These are phyloP conservation scores for Alternaria hordeiaustralica DNA, from an alignment of 2,329 filamentous ascomycete genomes.

Conservation along the genomic window DNA sequence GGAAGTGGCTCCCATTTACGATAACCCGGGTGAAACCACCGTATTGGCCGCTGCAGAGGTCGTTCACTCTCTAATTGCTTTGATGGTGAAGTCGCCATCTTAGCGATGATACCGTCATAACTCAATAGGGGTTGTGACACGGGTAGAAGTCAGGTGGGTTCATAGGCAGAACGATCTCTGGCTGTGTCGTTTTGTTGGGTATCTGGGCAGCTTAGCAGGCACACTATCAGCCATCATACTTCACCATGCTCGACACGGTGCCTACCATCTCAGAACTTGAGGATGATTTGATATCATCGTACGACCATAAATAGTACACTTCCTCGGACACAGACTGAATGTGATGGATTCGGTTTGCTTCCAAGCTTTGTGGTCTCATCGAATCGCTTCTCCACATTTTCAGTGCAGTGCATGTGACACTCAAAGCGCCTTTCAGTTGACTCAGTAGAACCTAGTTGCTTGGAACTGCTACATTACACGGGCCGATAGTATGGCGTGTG, in stretches of 20 bases:
- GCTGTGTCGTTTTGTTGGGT: not conserved
- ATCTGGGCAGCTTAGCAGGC: not conserved
- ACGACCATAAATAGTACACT: not conserved
- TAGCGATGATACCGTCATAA: slow-evolving; percentile 1
- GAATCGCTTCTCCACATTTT: not conserved
- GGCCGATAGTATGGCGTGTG: not conserved
- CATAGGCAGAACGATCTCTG: not conserved
- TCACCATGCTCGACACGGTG: not conserved
- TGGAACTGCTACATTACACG: not conserved
- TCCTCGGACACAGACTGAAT: not conserved
- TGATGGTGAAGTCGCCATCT: slow-evolving; percentile 56
- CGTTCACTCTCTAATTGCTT: slow-evolving; percentile 56
- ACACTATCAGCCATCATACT: not conserved
- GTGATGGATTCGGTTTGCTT: not conserved
- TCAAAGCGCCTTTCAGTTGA: not conserved
- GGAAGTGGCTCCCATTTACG: slow-evolving; percentile 68
- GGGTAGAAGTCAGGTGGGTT: not conserved
- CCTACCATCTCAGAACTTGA: not conserved
- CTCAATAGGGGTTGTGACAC: not conserved
- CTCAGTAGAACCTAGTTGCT: not conserved
- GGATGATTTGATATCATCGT: not conserved
- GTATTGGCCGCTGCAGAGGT: slow-evolving; percentile 63
- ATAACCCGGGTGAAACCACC: slow-evolving; percentile 66
- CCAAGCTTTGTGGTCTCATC: not conserved
- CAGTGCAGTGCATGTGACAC: not conserved